A percentile compares a stretch with the other conserved stretches of the same genome.
Conservation (phyloP, 2,329 filamentous ascomycete species). For the Fusarium sp. region DNA sequence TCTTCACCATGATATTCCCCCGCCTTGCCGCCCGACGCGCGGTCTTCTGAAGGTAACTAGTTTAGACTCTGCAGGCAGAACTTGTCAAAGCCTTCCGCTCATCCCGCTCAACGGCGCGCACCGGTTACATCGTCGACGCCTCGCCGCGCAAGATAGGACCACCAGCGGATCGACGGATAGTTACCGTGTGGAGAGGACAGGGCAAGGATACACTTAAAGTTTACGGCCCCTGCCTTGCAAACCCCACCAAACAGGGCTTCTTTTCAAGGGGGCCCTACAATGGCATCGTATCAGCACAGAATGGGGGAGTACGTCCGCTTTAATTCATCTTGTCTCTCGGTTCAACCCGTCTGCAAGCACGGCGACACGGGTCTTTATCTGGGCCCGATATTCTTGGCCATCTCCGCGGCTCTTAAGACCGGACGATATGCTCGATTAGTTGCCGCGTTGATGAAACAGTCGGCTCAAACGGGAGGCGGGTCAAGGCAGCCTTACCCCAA, state of each 20-base stretch:
- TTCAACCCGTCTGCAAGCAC: neutral
- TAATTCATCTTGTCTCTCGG: neutral
- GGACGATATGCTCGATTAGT: neutral
- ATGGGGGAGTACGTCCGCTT: neutral
- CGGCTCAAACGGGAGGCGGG: neutral
- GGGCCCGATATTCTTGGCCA: neutral
- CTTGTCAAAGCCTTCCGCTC: neutral
- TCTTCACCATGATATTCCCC: neutral
- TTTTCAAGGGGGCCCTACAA: neutral
- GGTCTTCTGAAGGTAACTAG: neutral
- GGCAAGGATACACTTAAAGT: neutral
- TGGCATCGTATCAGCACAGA: neutral
- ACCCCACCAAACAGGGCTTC: neutral
- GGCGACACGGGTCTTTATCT: neutral
- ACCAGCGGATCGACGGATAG: neutral
- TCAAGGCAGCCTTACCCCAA: neutral
- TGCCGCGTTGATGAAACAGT: neutral
- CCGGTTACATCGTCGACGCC: neutral
- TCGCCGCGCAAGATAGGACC: neutral
- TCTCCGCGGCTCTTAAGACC: neutral
- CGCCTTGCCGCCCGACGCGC: neutral
- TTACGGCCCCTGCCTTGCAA: neutral
- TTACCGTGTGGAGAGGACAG: neutral
- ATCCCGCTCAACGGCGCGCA: neutral
- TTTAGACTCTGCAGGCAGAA: neutral